phyloP scores from a whole-genome alignment of 257 asterid species.

The Solanum virginianum region DNA sequence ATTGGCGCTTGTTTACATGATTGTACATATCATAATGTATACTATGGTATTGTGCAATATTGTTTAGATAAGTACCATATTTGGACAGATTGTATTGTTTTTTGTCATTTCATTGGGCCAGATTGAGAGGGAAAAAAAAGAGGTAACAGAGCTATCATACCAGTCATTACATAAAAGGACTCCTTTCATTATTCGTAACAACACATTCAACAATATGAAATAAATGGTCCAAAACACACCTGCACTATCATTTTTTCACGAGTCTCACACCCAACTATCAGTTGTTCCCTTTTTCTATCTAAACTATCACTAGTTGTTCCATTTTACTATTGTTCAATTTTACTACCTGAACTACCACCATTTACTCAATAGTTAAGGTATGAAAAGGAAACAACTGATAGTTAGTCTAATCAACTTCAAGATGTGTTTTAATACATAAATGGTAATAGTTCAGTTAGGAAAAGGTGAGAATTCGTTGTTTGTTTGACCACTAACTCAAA shows the following conservation, averaged over 20 bases:
- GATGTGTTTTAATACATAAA: too few species aligned
- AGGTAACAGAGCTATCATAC: not conserved
- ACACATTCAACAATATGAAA: not conserved
- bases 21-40: not conserved
- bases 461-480: not conserved
- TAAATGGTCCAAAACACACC: not conserved
- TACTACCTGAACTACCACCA: not conserved
- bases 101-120: not conserved
- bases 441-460: not conserved
- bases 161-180: not conserved
- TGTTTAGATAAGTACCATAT: not conserved
- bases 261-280: not conserved
- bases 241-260: not conserved
- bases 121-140: not conserved
- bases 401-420: too few species aligned
- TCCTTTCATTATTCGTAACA: not conserved
- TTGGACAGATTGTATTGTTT: not conserved
- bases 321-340: not conserved
- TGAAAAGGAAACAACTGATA: too few species aligned
- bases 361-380: too few species aligned
- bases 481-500: too few species aligned
- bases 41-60: not conserved
- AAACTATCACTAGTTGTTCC: not conserved
- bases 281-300: not conserved
- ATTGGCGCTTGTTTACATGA: not conserved